Base-by-base conservation (phyloP, 1,284 basidiomycete species). In the Sanghuangporus weigelae region DNA sequence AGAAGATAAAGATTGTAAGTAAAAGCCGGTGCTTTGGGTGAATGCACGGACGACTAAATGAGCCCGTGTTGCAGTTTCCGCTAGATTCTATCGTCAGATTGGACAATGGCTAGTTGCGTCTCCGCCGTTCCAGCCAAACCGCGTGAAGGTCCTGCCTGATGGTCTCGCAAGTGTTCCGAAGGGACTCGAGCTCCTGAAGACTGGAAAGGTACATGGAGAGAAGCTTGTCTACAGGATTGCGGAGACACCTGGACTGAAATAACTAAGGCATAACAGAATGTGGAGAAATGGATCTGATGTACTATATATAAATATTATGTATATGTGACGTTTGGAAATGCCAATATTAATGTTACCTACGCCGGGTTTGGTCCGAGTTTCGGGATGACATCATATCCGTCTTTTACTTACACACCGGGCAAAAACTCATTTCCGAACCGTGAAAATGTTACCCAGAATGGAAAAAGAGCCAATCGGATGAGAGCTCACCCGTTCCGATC, bases 191-290 rank as follows among this genome's bases (percentile, higher is more conserved):
- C 60, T 70, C 36, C 53, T 73, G 23, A 53, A 69, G 57, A 62
- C 67, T 35, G 64, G 66, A 26, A 65, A 70, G 55, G 73, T 66
- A 19, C 61, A 62, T 40, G 71, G 69, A 10, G 70, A 72, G 59
- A 76, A 76, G 69, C 67, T 76, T 2, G 74, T 76, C 48, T 75
- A 74, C 61, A 60, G 68, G 11, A 69, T 74, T 51, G 65, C 55
- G 19, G 72, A 74, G 16, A 73, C 72, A 11, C 66, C 66, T 14
- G 63, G 49, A 21, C 31, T 64, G 21, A 35, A 56, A 39, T 51
- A 51, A 51, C 19, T 44, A n/a, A n/a, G n/a, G n/a, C n/a, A n/a
- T n/a, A n/a, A n/a, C n/a, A n/a, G 19, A 44, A 44, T 0, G 2
- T 44, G 4, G 2, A n/a, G 2, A 5, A 44, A 44, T 3, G 4